Evolutionary conservation across 768 basidiomycete species (phyloP).

Genomic region (Scleroderma bovista): DNA sequence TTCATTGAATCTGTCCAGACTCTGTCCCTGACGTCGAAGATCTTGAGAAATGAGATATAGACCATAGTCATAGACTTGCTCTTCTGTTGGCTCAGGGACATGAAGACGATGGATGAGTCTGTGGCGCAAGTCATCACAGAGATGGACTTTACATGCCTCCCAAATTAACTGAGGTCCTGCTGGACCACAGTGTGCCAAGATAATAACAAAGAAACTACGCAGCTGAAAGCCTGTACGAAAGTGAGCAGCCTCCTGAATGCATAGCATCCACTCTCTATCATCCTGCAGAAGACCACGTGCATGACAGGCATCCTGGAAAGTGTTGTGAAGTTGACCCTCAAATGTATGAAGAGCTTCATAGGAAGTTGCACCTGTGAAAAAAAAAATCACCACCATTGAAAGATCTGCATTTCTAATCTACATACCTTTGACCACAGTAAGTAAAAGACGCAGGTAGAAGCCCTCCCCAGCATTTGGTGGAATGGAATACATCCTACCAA

Average conservation of each 20-base stretch:
- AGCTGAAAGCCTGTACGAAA: constrained; percentile 36
- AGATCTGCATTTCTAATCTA: background rate
- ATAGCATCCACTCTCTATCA: constrained; percentile 42
- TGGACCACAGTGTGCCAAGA: constrained; percentile 33
- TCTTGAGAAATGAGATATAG: background rate
- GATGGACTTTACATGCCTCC: constrained; percentile 24
- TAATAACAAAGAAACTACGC: constrained; percentile 34
- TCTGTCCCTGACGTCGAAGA: background rate
- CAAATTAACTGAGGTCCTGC: constrained; percentile 32
- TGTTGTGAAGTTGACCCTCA: constrained; percentile 17
- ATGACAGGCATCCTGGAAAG: constrained; percentile 38
- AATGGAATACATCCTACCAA: constrained; percentile 29
- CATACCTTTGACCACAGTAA: constrained; percentile 33
- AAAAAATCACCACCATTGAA: no score
- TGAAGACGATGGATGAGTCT: constrained; percentile 11
- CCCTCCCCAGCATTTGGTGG: constrained; percentile 27
- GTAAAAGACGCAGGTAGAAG: constrained; percentile 36
- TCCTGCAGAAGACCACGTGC: constrained; percentile 39
- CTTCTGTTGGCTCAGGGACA: constrained; percentile 20
- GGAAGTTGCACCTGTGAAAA: background rate
- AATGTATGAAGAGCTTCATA: constrained; percentile 20
- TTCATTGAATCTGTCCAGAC: background rate
- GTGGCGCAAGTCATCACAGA: constrained; percentile 37
- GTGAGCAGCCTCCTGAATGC: constrained; percentile 34
- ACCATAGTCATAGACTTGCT: no score